Evolutionary conservation across 192 early-diverging fungal species (phyloP).

Genomic region (Chytriomyces sp.): DNA sequence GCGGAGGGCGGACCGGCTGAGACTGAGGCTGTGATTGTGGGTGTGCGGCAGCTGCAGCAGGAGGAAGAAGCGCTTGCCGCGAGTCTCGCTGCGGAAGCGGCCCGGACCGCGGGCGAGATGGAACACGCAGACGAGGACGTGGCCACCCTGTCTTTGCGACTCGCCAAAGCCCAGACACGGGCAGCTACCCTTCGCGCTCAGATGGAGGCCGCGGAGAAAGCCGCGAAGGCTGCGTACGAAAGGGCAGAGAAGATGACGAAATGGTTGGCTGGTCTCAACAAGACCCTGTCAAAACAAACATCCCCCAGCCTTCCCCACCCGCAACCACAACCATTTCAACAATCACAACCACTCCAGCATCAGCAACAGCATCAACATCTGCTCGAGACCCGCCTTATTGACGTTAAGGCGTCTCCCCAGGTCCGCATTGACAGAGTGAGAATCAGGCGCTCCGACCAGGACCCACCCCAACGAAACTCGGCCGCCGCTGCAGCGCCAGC

Average conservation of each 20-base stretch:
- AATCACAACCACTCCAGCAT: background rate
- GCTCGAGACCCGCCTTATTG: background rate
- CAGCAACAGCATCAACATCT: background rate
- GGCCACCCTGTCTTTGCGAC: background rate
- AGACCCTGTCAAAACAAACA: no score
- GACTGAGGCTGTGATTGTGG: no score
- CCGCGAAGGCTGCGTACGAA: background rate
- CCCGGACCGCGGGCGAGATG: background rate
- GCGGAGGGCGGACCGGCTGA: no score
- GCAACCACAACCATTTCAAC: background rate
- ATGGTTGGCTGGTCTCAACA: background rate
- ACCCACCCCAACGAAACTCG: background rate
- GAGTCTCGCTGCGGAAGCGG: background rate
- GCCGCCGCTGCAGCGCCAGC: background rate
- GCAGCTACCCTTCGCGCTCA: background rate
- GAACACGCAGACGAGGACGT: background rate
- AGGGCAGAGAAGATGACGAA: background rate
- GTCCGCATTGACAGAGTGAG: no score
- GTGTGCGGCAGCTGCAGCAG: background rate
- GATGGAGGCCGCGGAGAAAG: background rate
- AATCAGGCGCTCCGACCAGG: no score
- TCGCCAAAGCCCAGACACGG: background rate
- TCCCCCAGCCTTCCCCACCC: background rate
- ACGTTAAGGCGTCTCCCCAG: no score
- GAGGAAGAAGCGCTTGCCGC: background rate